These are phyloP conservation scores for Trametes sp. DNA, from an alignment of 1,284 basidiomycete species.

Conservation along the genomic window DNA sequence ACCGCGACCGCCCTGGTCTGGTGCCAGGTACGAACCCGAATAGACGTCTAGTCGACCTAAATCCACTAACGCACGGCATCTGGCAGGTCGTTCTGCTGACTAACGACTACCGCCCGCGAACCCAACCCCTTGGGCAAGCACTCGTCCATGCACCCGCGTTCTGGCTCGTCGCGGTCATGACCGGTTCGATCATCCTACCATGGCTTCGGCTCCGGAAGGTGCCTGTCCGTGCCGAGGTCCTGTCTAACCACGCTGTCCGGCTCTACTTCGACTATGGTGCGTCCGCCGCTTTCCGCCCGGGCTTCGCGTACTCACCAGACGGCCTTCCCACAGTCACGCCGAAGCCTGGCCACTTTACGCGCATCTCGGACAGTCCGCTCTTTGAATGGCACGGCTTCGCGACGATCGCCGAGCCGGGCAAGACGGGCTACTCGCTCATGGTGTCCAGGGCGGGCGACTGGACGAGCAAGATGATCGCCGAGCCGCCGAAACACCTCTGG, in stretches of 20 bases:
- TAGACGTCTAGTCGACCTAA: background rate
- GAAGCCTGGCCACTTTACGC: constrained; percentile 60
- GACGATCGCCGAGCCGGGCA: constrained; percentile 58
- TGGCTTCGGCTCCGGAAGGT: constrained; percentile 64
- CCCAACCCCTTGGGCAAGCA: constrained; percentile 51
- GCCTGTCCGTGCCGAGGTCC: constrained; percentile 57
- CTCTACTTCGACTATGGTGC: constrained; percentile 64
- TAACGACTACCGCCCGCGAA: constrained; percentile 57
- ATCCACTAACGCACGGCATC: background rate
- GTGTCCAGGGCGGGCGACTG: constrained; percentile 69
- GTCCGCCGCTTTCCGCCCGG: constrained; percentile 18
- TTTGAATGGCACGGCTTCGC: constrained; percentile 71
- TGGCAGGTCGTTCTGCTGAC: constrained; percentile 55
- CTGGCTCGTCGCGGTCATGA: constrained; percentile 61
- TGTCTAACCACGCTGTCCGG: constrained; percentile 64
- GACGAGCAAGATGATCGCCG: constrained; percentile 58
- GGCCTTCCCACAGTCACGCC: constrained; percentile 46
- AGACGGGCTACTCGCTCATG: constrained; percentile 62
- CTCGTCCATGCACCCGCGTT: constrained; percentile 55
- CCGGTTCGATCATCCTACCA: constrained; percentile 59
- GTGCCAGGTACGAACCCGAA: constrained; percentile 49
- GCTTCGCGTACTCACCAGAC: background rate
- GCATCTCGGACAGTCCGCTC: constrained; percentile 60
- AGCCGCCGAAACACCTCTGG: constrained; percentile 63
- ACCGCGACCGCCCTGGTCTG: constrained; percentile 59